Evolutionary conservation across 768 basidiomycete genomes (phyloP).

Genomic region (Pleurotus eryngii): DNA sequence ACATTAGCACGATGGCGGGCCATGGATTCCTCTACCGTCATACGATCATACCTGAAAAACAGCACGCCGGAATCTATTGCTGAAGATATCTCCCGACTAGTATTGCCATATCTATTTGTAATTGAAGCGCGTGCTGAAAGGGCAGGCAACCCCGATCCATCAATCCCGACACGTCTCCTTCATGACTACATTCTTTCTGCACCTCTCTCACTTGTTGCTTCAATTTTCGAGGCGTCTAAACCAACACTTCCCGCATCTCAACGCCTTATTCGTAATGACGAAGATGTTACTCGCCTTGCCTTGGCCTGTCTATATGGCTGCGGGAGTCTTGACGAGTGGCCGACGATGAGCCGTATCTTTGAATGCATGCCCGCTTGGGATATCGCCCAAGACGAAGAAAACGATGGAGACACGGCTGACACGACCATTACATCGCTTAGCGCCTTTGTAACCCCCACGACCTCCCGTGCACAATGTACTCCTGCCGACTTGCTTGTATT

Average conservation of each 20-base stretch:
- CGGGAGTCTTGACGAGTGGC: conserved; percentile 67
- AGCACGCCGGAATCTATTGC: conserved; percentile 67
- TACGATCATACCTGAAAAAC: conserved; percentile 72
- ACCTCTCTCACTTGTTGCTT: conserved; percentile 62
- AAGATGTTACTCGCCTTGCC: conserved; percentile 82
- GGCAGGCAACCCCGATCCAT: conserved; percentile 63
- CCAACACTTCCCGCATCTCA: conserved; percentile 72
- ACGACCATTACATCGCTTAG: conserved; percentile 81
- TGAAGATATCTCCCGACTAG: conserved; percentile 67
- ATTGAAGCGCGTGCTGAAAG: conserved; percentile 88
- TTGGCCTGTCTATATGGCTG: conserved; percentile 88
- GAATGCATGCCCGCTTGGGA: conserved; percentile 96
- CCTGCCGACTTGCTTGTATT: conserved; percentile 75
- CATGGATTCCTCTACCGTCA: conserved; percentile 60
- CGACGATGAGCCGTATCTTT: conserved; percentile 87
- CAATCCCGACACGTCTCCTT: conserved; percentile 60
- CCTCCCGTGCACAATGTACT: conserved; percentile 49
- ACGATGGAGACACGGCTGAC: conserved; percentile 73
- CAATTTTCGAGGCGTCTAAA: conserved; percentile 89
- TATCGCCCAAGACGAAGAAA: conserved; percentile 48
- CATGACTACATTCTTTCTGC: conserved; percentile 71
- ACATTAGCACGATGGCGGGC: conserved; percentile 69
- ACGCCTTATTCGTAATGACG: conserved; percentile 76
- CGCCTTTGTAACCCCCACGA: conserved; percentile 73
- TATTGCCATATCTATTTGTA: conserved; percentile 91